Evolutionary conservation across 305 asterid species (phyloP).

Genomic region (Fraxinus sp.): DNA sequence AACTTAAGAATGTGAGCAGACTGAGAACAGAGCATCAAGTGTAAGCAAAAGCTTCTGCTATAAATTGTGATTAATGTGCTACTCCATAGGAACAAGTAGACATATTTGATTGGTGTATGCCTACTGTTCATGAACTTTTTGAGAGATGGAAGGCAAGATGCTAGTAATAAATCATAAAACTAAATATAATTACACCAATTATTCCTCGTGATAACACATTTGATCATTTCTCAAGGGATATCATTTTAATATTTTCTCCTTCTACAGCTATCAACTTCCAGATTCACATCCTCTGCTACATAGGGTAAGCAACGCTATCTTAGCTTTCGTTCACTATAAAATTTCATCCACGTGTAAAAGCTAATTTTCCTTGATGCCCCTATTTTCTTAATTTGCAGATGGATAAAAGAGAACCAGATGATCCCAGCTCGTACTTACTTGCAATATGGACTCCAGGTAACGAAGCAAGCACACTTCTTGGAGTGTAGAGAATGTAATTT

Average conservation of each 20-base stretch:
- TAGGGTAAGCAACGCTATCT: conserved; percentile 61
- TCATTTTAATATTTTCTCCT: conserved; percentile 32
- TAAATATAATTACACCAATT: conserved; percentile 4
- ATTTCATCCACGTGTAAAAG: conserved; percentile 15
- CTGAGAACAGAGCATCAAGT: conserved; percentile 98
- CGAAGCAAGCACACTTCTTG: conserved; percentile 5
- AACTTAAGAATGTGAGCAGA: conserved; percentile 81
- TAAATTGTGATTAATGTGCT: conserved; percentile 10
- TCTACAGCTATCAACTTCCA: conserved; percentile 91
- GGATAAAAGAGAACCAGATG: conserved; percentile 92
- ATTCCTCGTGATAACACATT: conserved; percentile 16
- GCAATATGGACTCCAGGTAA: conserved; percentile 82
- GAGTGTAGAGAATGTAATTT: not conserved
- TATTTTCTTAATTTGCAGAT: conserved; percentile 52
- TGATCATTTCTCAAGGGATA: conserved; percentile 7
- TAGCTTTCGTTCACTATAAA: conserved; percentile 18
- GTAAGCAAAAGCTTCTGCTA: conserved; percentile 54
- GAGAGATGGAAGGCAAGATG: conserved; percentile 8
- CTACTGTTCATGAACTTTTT: conserved; percentile 2
- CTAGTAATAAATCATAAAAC: not conserved
- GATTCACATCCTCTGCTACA: conserved; percentile 84
- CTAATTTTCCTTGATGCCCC: conserved; percentile 24
- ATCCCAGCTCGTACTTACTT: conserved; percentile 86
- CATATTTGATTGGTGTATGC: conserved; percentile 13
- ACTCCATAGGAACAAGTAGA: conserved; percentile 16